A percentile compares a stretch with the other conserved stretches of the same genome.
Conservation (phyloP, 208 protist genomes). For the Tritrichomonas foetus region DNA sequence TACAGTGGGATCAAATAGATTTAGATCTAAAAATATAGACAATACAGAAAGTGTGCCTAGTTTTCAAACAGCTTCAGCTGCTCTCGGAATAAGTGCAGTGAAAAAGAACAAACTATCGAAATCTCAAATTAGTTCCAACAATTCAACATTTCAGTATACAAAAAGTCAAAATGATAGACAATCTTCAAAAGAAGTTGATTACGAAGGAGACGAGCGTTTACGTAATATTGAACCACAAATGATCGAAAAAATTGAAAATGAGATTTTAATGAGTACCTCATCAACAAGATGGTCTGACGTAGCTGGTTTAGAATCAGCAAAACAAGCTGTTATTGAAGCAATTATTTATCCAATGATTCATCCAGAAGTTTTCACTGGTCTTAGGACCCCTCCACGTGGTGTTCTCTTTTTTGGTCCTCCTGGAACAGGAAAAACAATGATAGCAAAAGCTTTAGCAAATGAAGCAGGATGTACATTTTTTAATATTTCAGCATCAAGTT, state of each 20-base stretch:
- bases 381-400: conserved; percentile 51
- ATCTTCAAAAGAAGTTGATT: too few relatives aligned
- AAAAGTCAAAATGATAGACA: too few relatives aligned
- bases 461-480: conserved; percentile 71
- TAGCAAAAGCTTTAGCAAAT: conserved; percentile 68
- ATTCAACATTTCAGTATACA: too few relatives aligned
- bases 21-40: not conserved
- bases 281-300: not conserved
- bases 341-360: conserved; percentile 61
- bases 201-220: not conserved
- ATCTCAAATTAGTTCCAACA: too few relatives aligned
- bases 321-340: conserved; percentile 59
- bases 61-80: not conserved
- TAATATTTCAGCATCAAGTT: conserved; percentile 65
- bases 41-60: not conserved
- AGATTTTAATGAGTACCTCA: not conserved
- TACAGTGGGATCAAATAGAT: conserved; percentile 77
- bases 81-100: not conserved
- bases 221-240: not conserved
- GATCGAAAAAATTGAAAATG: not conserved
- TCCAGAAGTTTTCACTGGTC: conserved; percentile 63
- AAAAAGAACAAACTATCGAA: not conserved
- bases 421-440: conserved; percentile 64
- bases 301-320: conserved; percentile 48
- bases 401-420: conserved; percentile 56